These are phyloP conservation scores for Debaryomyces hansenii DNA, from an alignment of 805 yeast genomes.

Conservation along the genomic window DNA sequence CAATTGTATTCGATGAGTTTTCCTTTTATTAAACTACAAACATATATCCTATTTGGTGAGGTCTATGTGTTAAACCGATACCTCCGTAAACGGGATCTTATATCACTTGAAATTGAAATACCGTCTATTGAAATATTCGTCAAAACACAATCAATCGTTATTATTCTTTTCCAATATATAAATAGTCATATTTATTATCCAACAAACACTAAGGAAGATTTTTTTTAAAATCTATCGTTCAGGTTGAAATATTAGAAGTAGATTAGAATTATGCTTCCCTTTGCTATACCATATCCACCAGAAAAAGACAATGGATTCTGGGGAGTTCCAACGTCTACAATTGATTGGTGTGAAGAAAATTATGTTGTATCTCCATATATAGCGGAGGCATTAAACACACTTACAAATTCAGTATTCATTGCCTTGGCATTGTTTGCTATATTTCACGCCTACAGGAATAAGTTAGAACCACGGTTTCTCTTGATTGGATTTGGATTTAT, in stretches of 20 bases:
- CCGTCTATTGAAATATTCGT: background rate
- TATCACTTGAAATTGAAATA: no score
- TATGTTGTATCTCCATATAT: conserved; percentile 56
- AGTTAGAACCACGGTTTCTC: conserved; percentile 68
- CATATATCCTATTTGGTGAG: no score
- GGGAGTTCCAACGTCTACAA: conserved; percentile 90
- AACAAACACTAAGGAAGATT: no score
- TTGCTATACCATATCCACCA: conserved; percentile 55
- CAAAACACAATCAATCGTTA: background rate
- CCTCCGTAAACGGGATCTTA: no score
- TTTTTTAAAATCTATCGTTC: no score
- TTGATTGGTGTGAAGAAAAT: conserved; percentile 27
- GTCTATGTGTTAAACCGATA: no score
- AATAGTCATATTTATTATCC: background rate
- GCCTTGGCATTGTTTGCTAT: conserved; percentile 63
- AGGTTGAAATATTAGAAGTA: no score
- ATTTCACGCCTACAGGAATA: conserved; percentile 56
- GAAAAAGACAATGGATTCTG: conserved; percentile 63
- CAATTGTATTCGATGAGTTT: no score
- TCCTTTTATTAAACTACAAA: no score
- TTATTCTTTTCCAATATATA: background rate
- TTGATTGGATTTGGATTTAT: conserved; percentile 77
- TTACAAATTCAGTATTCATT: conserved; percentile 66
- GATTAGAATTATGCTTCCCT: conserved; percentile 39
- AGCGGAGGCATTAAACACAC: conserved; percentile 88